A percentile compares a stretch with the other conserved stretches of the same genome.
Conservation (phyloP, 148 eudicot species). For the Silene conica region DNA sequence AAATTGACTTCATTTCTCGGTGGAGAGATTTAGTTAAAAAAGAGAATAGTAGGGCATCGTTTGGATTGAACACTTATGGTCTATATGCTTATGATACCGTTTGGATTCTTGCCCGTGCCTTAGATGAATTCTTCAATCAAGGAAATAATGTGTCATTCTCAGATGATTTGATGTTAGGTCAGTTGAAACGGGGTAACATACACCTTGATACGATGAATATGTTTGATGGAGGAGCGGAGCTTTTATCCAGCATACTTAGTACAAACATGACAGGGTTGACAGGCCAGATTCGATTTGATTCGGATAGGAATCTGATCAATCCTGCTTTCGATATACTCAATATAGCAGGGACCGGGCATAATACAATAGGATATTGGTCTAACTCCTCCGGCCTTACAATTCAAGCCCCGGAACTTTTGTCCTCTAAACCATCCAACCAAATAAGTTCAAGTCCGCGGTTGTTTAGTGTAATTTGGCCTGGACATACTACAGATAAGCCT, state of each 20-base stretch:
- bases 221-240: conserved; percentile 51
- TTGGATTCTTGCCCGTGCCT: conserved; percentile 60
- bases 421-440: conserved; percentile 30
- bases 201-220: conserved; percentile 50
- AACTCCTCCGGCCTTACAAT: conserved; percentile 54
- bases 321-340: conserved; percentile 65
- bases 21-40: conserved; percentile 43
- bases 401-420: conserved; percentile 46
- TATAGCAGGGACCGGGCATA: conserved; percentile 51
- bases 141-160: conserved; percentile 63
- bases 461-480: conserved; percentile 45
- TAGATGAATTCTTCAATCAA: conserved; percentile 41
- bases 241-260: conserved; percentile 40
- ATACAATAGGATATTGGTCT: conserved; percentile 65
- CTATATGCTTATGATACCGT: conserved; percentile 74
- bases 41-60: conserved; percentile 23
- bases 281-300: conserved; percentile 40
- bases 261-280: conserved; percentile 49
- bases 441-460: conserved; percentile 40
- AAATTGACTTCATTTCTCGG: conserved; percentile 36
- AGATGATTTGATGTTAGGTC: conserved; percentile 30
- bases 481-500: conserved; percentile 27
- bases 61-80: conserved; percentile 50
- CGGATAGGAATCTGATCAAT: conserved; percentile 30
- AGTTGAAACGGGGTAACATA: conserved; percentile 23